Evolutionary conservation across 2,329 filamentous ascomycete species (phyloP), one percentile per base, ranked within the genome.

Genomic region (Pseudofabraea citricarpa): DNA sequence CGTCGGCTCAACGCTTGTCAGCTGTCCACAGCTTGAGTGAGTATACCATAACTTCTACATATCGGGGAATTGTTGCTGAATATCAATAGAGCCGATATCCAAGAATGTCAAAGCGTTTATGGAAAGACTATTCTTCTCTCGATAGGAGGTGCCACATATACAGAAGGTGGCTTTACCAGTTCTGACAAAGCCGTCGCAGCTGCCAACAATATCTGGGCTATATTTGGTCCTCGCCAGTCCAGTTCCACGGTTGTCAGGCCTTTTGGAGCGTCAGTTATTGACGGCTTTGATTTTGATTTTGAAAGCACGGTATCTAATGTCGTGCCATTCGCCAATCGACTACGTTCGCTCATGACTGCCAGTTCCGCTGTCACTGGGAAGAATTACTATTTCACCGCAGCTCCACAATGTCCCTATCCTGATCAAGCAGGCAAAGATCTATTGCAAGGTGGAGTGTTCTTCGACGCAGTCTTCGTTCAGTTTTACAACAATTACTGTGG

Each of bases 221-320:
- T 81, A 49, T 89, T 88, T 59, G 85, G 85, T 2, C 80, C 84
- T 4, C 58, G 63, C 6, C 56, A 62, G 27, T 54, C 64, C 10
- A 67, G 63, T 22, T 69, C 63, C 31, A 63, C 61, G 2, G 67
- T 67, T 6, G 70, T 77, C 44, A 77, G 86, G 7, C 85, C 85
- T 1, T 89, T 89, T 58, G 81, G 81, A 42, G 63, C 66, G 10
- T 77, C 80, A 8, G 69, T 77, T 4, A 66, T 90, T 32, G 83
- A 90, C 59, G 86, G 86, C 4, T 88, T 90, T 60, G 85, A 90
- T 63, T 79, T 89, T 50, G 85, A 90, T 60, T 81, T 89, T 49
- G 85, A 89, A 64, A 69, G 41, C 4, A 62, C 64, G 3, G 73
- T 75, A 12, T 62, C 63, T 37, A 81, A 86, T 64, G 79, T 84